Conservation (phyloP, 805 yeast species). For the Priceomyces castillae region DNA sequence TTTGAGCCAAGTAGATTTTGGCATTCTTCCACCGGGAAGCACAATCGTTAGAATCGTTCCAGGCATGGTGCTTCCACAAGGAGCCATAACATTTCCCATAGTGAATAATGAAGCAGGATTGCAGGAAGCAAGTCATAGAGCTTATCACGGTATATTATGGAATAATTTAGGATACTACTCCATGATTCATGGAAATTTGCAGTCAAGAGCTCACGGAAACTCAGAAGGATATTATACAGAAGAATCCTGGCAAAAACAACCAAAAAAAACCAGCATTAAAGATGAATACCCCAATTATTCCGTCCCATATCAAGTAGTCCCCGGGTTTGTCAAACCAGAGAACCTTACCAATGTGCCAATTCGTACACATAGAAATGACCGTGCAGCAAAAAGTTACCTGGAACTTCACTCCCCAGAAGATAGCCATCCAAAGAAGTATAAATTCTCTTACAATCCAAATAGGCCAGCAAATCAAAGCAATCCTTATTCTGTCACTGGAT, state of each 20-base stretch:
- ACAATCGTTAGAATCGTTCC: slow-evolving; percentile 19
- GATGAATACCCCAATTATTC: no score
- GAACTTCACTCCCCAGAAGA: not conserved
- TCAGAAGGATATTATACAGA: not conserved
- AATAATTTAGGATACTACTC: not conserved
- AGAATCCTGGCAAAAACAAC: not conserved
- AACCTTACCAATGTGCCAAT: no score
- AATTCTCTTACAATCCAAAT: slow-evolving; percentile 1
- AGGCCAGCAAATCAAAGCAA: slow-evolving; percentile 6
- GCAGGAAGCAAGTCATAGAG: slow-evolving; percentile 2
- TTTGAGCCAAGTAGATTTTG: not conserved
- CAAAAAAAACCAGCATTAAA: not conserved
- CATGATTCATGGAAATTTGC: slow-evolving; percentile 1
- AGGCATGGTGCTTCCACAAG: slow-evolving; percentile 26
- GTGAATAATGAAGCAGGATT: not conserved
- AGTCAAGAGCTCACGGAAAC: slow-evolving; percentile 3
- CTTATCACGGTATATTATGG: not conserved
- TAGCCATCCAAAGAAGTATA: not conserved
- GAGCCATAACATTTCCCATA: slow-evolving; percentile 25
- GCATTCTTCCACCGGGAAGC: slow-evolving; percentile 5
- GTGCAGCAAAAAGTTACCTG: not conserved
- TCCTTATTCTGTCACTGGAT: slow-evolving; percentile 16
- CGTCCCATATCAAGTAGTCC: no score
- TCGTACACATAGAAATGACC: no score
- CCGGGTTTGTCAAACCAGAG: no score